Conservation (phyloP, 2,329 filamentous ascomycete genomes). For the Stemphylium vesicarium region DNA sequence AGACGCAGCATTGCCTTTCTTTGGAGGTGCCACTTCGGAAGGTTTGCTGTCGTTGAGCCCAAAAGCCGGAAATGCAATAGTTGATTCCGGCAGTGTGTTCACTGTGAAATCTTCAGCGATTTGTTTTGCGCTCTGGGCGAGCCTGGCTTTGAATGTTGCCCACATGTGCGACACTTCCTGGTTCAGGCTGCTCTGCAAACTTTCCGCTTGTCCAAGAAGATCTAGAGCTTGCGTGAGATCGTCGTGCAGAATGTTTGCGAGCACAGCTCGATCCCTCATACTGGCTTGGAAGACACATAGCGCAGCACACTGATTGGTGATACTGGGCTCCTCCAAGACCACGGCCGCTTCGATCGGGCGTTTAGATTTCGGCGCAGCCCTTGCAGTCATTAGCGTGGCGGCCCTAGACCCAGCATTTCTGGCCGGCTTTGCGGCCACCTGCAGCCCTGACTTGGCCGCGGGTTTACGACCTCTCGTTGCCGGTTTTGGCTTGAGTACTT, state of each 20-base stretch:
- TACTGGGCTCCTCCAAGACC: constrained; percentile 15
- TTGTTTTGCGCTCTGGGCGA: constrained; percentile 71
- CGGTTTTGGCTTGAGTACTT: constrained; percentile 14
- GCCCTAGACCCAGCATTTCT: constrained; percentile 24
- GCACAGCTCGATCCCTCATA: constrained; percentile 59
- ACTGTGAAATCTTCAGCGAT: constrained; percentile 84
- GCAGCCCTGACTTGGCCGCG: constrained; percentile 21
- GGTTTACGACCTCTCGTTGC: constrained; percentile 33
- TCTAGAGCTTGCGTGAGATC: constrained; percentile 37
- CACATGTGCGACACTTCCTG: constrained; percentile 60
- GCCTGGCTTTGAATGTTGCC: constrained; percentile 69
- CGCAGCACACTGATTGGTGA: constrained; percentile 48
- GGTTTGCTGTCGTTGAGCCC: constrained; percentile 33
- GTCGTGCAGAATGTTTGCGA: constrained; percentile 46
- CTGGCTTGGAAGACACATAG: constrained; percentile 54
- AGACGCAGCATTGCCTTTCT: constrained; percentile 18
- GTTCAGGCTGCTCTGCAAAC: constrained; percentile 45
- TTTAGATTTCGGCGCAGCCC: constrained; percentile 19
- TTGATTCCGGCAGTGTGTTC: constrained; percentile 90
- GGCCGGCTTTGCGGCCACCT: constrained; percentile 16
- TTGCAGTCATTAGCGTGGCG: constrained; percentile 20
- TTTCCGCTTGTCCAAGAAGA: constrained; percentile 35
- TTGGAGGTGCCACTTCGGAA: constrained; percentile 28
- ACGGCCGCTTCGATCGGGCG: constrained; percentile 12
- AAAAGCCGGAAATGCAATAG: constrained; percentile 82